phyloP scores from a whole-genome alignment of 1,139 yeast species.

The Blastobotrys petasosporus region DNA sequence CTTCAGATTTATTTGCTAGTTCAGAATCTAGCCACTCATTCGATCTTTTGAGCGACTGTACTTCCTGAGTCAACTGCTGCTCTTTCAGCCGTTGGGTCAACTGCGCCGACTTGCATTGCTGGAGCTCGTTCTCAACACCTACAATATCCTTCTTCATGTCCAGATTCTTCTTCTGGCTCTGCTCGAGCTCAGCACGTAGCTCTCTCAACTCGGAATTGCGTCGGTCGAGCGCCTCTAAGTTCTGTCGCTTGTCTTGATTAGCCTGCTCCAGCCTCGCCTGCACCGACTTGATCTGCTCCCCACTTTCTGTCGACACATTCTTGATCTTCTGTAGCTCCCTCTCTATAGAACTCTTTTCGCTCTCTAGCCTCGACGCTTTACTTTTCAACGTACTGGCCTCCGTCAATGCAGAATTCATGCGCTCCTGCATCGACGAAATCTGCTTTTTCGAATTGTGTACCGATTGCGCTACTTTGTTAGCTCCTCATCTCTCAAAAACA shows the following conservation, averaged over 20 bases:
- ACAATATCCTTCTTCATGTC: constrained; percentile 38
- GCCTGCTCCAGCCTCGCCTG: constrained; percentile 21
- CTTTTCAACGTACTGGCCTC: constrained; percentile 34
- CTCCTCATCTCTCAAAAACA: background rate
- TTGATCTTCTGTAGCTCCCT: constrained; percentile 31
- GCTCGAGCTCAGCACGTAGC: constrained; percentile 49
- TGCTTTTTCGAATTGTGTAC: constrained; percentile 38
- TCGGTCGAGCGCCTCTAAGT: constrained; percentile 39
- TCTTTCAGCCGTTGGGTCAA: constrained; percentile 35
- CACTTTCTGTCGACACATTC: constrained; percentile 23
- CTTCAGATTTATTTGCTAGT: constrained; percentile 32
- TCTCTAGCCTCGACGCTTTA: constrained; percentile 30
- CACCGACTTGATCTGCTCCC: constrained; percentile 19
- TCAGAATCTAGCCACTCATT: constrained; percentile 39
- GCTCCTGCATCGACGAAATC: constrained; percentile 33
- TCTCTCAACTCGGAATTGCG: constrained; percentile 45
- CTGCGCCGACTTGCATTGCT: constrained; percentile 33
- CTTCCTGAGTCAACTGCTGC: constrained; percentile 38
- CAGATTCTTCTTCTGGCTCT: constrained; percentile 45
- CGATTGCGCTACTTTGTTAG: constrained; percentile 44
- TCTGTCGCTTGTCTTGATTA: constrained; percentile 36
- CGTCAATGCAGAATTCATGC: constrained; percentile 25
- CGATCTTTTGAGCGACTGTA: constrained; percentile 34
- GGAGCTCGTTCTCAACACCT: constrained; percentile 37
- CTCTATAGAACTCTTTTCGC: constrained; percentile 28